phyloP scores from a whole-genome alignment of 768 basidiomycete species.

The Austroboletus festivus region DNA sequence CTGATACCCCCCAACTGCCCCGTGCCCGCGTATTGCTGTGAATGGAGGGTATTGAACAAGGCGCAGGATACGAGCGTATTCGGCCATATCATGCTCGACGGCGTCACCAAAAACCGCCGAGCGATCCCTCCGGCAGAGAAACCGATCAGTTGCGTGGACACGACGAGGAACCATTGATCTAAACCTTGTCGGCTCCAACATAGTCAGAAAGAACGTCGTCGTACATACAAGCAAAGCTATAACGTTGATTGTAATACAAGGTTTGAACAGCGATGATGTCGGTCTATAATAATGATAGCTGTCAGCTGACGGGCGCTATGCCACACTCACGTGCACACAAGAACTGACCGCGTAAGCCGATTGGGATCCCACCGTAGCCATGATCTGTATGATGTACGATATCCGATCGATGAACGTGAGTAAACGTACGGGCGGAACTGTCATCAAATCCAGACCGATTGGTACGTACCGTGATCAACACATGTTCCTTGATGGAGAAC shows the following conservation, averaged over 20 bases:
- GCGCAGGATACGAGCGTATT: conserved; percentile 71
- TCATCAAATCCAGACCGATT: background rate
- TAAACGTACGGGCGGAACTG: background rate
- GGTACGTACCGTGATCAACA: conserved; percentile 51
- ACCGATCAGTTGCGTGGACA: conserved; percentile 74
- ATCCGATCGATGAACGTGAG: conserved; percentile 29
- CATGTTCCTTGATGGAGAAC: conserved; percentile 77
- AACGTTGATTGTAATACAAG: conserved; percentile 65
- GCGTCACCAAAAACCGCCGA: conserved; percentile 71
- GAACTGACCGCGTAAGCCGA: conserved; percentile 57
- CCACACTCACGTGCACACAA: conserved; percentile 3
- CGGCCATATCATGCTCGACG: conserved; percentile 67
- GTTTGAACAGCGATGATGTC: conserved; percentile 77
- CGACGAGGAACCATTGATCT: conserved; percentile 80
- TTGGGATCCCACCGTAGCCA: conserved; percentile 59
- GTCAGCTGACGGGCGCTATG: background rate
- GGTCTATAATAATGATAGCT: conserved; percentile 42
- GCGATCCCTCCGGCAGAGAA: conserved; percentile 79
- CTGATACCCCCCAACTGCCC: conserved; percentile 61
- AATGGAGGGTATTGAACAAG: conserved; percentile 75
- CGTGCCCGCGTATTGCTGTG: conserved; percentile 60
- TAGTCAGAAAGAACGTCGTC: background rate
- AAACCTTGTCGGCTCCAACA: too few relatives aligned
- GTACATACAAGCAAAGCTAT: conserved; percentile 54
- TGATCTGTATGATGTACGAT: too few relatives aligned